phyloP scores from a whole-genome alignment of 2,329 filamentous ascomycete genomes.

The Aspergillus nomiae region DNA sequence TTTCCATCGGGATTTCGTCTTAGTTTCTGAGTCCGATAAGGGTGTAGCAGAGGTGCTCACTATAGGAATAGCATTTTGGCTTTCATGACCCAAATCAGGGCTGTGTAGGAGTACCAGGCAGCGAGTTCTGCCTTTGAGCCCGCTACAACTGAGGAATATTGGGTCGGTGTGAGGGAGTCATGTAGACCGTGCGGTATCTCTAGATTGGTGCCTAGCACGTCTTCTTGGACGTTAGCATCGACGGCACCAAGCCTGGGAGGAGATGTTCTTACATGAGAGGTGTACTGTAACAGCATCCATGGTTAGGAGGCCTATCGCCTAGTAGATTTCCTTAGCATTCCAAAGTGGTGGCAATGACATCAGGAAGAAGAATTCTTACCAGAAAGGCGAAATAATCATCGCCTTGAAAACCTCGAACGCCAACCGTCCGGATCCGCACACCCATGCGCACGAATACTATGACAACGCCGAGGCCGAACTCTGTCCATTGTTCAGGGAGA shows the following conservation, averaged over 20 bases:
- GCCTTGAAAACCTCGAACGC: conserved; percentile 1
- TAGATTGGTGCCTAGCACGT: conserved; percentile 1
- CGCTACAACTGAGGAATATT: not conserved
- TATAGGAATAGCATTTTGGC: conserved; percentile 8
- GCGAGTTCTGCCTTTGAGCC: conserved; percentile 3
- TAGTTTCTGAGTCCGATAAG: not conserved
- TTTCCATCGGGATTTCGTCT: not conserved
- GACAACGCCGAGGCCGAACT: not conserved
- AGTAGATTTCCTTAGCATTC: not conserved
- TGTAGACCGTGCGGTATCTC: not conserved
- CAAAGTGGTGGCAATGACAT: not conserved
- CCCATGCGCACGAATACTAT: conserved; percentile 6
- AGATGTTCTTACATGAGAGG: not conserved
- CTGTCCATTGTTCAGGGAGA: conserved; percentile 7
- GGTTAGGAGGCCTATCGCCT: not conserved
- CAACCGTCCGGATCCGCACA: conserved; percentile 4
- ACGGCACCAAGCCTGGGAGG: no score
- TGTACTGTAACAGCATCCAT: conserved; percentile 8
- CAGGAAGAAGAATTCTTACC: not conserved
- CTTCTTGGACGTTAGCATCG: not conserved
- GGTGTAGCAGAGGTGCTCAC: not conserved
- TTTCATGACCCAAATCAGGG: conserved; percentile 9
- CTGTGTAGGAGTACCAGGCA: conserved; percentile 9
- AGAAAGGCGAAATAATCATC: conserved; percentile 9
- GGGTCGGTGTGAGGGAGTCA: not conserved